Percentiles rank a stretch among this genome's conserved stretches.
Conservation (phyloP, 805 yeast genomes). For the Candida railenensis region DNA sequence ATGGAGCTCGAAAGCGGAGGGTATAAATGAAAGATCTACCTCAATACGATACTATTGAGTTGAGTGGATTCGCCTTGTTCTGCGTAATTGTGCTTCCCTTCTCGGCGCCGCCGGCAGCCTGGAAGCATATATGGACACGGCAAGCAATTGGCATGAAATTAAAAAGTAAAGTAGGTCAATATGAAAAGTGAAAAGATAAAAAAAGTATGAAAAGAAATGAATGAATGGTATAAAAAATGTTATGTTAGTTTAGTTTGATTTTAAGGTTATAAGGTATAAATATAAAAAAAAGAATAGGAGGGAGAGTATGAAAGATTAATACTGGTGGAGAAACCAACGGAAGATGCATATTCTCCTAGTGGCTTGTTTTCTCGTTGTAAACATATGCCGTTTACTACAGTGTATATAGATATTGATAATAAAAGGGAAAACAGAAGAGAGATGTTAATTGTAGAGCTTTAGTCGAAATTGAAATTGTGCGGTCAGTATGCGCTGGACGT, state of each 20-base stretch:
- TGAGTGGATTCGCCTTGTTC: no score
- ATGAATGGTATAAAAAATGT: not conserved
- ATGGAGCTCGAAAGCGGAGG: no score
- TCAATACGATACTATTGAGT: no score
- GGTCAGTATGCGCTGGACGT: no score
- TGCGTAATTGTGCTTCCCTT: no score
- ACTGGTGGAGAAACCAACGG: not conserved
- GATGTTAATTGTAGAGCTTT: not conserved
- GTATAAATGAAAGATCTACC: no score
- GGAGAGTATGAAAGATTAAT: not conserved
- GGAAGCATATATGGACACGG: no score
- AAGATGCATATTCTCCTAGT: not conserved
- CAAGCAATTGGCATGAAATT: no score
- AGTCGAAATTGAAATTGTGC: no score
- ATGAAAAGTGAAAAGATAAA: not conserved
- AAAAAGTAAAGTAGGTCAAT: not conserved
- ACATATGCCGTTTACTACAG: not conserved
- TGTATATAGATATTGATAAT: not conserved
- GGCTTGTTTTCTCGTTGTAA: not conserved
- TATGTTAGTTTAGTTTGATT: not conserved
- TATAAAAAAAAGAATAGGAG: not conserved
- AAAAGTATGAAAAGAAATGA: not conserved
- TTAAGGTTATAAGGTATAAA: not conserved
- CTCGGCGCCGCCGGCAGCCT: no score
- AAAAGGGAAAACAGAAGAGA: not conserved